Conservation (phyloP, 176 grass and related monocot genomes). For the Pharus latifolius region DNA sequence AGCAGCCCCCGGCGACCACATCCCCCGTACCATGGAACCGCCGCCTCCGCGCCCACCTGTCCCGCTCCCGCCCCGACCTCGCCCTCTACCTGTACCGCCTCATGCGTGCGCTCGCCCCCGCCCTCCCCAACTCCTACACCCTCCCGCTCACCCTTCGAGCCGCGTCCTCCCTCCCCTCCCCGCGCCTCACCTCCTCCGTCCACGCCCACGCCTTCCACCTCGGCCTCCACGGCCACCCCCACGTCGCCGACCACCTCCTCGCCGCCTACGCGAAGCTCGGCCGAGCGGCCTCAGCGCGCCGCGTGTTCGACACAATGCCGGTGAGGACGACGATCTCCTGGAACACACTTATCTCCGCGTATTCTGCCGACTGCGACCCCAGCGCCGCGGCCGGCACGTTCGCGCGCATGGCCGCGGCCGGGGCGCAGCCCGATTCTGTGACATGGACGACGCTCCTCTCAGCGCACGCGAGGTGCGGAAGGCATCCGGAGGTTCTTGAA, state of each 20-base stretch:
- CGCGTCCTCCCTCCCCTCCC: neutral
- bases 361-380: constrained; percentile 26
- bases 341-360: constrained; percentile 55
- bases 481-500: constrained; percentile 21
- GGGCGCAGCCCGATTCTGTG: constrained; percentile 12
- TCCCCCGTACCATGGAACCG: constrained; percentile 39
- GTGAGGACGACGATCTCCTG: constrained; percentile 27
- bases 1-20: neutral
- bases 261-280: constrained; percentile 31
- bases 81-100: constrained; percentile 35
- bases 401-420: neutral
- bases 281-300: neutral
- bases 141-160: constrained; percentile 47
- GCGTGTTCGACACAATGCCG: constrained; percentile 51
- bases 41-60: constrained; percentile 35
- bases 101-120: constrained; percentile 31
- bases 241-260: constrained; percentile 40
- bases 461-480: constrained; percentile 31
- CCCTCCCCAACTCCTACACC: constrained; percentile 46
- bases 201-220: constrained; percentile 37
- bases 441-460: constrained; percentile 57
- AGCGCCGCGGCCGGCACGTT: constrained; percentile 8
- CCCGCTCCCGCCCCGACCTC: neutral
- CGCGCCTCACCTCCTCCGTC: neutral
- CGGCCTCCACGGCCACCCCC: constrained; percentile 31